Conservation (phyloP, 805 yeast genomes). For the Nakazawaea ambrosiae region DNA sequence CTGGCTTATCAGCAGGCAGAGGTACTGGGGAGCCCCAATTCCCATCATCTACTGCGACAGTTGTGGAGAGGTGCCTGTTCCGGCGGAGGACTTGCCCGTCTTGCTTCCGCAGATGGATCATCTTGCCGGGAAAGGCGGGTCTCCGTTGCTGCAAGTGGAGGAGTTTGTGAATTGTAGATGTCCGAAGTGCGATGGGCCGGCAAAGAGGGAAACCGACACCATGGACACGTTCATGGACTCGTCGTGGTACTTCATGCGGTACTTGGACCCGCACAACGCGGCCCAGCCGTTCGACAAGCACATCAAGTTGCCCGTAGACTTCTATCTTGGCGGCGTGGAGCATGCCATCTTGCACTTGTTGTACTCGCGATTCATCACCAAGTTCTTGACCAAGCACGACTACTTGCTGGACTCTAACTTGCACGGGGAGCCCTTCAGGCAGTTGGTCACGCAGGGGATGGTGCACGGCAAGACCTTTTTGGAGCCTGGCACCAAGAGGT, state of each 20-base stretch:
- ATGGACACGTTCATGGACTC: conserved; percentile 99
- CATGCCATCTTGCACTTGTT: conserved; percentile 91
- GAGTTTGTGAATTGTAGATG: conserved; percentile 71
- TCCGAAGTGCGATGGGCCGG: conserved; percentile 69
- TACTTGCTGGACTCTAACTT: conserved; percentile 55
- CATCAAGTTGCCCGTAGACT: conserved; percentile 67
- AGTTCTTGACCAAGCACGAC: conserved; percentile 63
- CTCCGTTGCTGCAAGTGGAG: conserved; percentile 61
- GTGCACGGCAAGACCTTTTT: conserved; percentile 85
- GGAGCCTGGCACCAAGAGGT: conserved; percentile 67
- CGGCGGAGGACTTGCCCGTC: conserved; percentile 82
- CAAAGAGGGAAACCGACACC: conserved; percentile 90
- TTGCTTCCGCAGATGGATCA: conserved; percentile 52
- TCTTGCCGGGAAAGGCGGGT: conserved; percentile 45
- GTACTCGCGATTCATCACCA: conserved; percentile 80
- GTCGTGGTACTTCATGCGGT: conserved; percentile 93
- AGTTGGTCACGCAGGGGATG: conserved; percentile 93
- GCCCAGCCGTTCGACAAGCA: conserved; percentile 44
- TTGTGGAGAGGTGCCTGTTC: conserved; percentile 93
- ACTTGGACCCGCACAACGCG: conserved; percentile 63
- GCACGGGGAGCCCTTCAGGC: conserved; percentile 74
- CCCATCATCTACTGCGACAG: conserved; percentile 82
- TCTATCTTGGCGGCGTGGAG: conserved; percentile 92
- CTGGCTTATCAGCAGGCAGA: conserved; percentile 91
- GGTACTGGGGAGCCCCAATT: conserved; percentile 99